Evolutionary conservation across 148 eudicot species (phyloP).

Genomic region (Camellia granthamiana): DNA sequence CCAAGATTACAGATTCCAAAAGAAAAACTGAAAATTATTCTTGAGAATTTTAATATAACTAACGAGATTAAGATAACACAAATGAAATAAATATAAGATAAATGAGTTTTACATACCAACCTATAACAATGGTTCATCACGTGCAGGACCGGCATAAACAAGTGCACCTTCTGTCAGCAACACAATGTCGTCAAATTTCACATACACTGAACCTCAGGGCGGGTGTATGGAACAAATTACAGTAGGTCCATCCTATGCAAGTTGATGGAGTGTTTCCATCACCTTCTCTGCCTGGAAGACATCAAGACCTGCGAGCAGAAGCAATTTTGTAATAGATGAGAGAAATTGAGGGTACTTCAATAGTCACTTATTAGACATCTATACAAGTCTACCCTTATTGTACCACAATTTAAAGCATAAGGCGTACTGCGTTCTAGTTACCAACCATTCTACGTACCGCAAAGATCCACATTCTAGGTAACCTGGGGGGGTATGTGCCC

Average conservation of each 20-base stretch:
- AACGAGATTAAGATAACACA: not conserved
- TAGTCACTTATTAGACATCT: not conserved
- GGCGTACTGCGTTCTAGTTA: no score
- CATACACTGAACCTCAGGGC: conserved; percentile 94
- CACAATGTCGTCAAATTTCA: conserved; percentile 92
- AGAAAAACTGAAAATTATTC: not conserved
- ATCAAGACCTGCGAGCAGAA: conserved; percentile 77
- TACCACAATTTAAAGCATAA: no score
- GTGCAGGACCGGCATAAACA: conserved; percentile 88
- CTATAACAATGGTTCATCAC: conserved; percentile 67
- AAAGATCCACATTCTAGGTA: no score
- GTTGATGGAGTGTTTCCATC: conserved; percentile 92
- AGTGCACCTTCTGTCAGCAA: conserved; percentile 82
- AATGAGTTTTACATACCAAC: conserved; percentile 46
- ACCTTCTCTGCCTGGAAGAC: conserved; percentile 99
- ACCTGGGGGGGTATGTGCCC: no score
- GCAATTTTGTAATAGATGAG: not conserved
- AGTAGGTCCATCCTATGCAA: conserved; percentile 96
- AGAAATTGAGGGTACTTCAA: not conserved
- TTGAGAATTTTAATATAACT: not conserved
- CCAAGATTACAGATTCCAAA: not conserved
- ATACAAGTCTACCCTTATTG: no score
- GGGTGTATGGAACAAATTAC: conserved; percentile 99
- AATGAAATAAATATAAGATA: not conserved
- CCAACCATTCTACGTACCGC: no score